Conservation (phyloP, 1,284 basidiomycete species). For the Cystobasidium pallidum region DNA sequence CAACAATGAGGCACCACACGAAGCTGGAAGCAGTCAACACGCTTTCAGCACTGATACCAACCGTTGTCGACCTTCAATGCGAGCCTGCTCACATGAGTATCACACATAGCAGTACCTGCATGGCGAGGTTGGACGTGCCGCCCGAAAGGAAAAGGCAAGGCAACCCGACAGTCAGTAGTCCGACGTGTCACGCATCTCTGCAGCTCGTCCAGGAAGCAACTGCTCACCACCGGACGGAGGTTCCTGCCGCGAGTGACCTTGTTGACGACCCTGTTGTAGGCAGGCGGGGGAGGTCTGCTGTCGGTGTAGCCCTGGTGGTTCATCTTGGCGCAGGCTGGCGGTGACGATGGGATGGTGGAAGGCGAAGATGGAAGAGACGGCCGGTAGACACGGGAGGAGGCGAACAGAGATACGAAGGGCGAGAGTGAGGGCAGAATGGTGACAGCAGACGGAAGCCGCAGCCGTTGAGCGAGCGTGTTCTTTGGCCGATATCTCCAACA, state of each 20-base stretch:
- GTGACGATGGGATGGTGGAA: not conserved
- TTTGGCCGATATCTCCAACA: not conserved
- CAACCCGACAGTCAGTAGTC: too few species aligned
- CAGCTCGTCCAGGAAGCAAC: not conserved
- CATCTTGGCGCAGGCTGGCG: not conserved
- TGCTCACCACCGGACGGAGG: constrained; percentile 19
- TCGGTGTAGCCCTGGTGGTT: not conserved
- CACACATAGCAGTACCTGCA: constrained; percentile 15
- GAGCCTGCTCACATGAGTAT: constrained; percentile 6
- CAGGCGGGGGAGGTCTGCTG: constrained; percentile 22
- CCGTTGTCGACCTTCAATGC: not conserved
- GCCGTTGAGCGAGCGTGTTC: not conserved
- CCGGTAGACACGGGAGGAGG: not conserved
- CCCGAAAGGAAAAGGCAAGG: not conserved
- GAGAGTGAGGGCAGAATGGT: constrained; percentile 20
- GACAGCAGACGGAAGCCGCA: not conserved
- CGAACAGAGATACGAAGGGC: constrained; percentile 9
- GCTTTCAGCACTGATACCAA: not conserved
- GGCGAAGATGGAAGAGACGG: not conserved
- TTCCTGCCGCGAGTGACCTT: constrained; percentile 26
- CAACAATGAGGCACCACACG: constrained; percentile 36
- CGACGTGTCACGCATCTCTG: not conserved
- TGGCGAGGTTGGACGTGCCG: not conserved
- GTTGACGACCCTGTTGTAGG: constrained; percentile 20
- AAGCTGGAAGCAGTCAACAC: constrained; percentile 18